Percentiles rank a stretch among this genome's conserved stretches.
These are phyloP conservation scores for Russula ochroleuca DNA, from an alignment of 768 basidiomycete species.

Conservation along the genomic window DNA sequence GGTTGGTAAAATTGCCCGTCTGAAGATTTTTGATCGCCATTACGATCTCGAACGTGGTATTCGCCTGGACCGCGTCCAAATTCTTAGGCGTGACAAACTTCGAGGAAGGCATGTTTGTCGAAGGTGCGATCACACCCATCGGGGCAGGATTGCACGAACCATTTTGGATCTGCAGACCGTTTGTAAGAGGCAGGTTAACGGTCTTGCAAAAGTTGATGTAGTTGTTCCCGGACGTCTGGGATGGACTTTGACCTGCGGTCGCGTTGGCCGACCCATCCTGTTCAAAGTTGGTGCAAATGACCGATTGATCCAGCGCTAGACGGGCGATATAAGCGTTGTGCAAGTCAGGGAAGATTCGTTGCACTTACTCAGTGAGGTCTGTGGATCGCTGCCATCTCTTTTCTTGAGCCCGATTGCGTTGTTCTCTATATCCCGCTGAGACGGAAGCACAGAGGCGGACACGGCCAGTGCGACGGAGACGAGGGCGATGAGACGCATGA, in stretches of 20 bases:
- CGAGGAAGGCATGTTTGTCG: conserved; percentile 43
- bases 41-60: conserved; percentile 43
- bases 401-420: not conserved
- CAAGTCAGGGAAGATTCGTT: not conserved
- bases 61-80: conserved; percentile 38
- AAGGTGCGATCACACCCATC: conserved; percentile 45
- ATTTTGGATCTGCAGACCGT: conserved; percentile 39
- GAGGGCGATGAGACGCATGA: conserved; percentile 12
- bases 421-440: conserved; percentile 1
- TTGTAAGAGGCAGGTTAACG: conserved; percentile 41
- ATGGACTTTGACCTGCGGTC: conserved; percentile 44
- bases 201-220: conserved; percentile 55
- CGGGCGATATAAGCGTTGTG: not conserved
- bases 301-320: conserved; percentile 41
- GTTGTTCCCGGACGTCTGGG: conserved; percentile 56
- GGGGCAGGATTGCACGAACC: conserved; percentile 39
- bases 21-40: conserved; percentile 39
- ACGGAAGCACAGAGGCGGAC: conserved; percentile 29
- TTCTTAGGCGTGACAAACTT: conserved; percentile 45
- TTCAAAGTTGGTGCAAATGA: conserved; percentile 44
- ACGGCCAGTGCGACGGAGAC: conserved; percentile 32
- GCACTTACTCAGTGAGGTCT: conserved; percentile 14
- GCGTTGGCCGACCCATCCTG: conserved; percentile 45
- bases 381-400: not conserved
- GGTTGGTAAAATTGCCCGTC: conserved; percentile 50